Percentiles rank a stretch among this genome's conserved stretches.
These are phyloP conservation scores for Eutrema salsugineum DNA, from an alignment of 441 rosid species.

Conservation along the genomic window DNA sequence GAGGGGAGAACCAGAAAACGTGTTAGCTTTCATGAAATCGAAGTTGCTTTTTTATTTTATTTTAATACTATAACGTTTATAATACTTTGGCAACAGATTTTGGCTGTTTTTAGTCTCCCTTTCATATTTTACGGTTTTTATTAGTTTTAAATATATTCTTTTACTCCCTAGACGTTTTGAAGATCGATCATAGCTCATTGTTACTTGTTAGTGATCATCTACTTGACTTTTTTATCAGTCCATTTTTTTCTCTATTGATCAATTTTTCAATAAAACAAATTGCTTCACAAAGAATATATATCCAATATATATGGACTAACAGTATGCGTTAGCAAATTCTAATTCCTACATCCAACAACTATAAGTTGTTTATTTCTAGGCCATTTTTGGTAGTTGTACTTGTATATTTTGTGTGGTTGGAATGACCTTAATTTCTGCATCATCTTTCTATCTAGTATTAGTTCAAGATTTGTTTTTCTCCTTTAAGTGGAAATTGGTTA, in stretches of 20 bases:
- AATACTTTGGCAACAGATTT: slow-evolving; percentile 12
- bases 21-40: slow-evolving; percentile 16
- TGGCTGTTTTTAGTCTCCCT: slow-evolving; percentile 13
- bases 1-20: slow-evolving; percentile 15
- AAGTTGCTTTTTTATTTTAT: neutral
- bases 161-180: neutral
- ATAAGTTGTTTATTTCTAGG: neutral
- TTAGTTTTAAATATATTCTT: neutral
- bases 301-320: neutral
- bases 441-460: neutral
- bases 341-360: neutral
- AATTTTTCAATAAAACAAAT: no score
- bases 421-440: neutral
- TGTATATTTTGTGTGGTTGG: neutral
- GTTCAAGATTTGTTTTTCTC: neutral
- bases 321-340: neutral
- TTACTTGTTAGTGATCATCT: neutral
- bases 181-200: neutral
- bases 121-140: neutral
- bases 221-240: neutral
- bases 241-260: neutral
- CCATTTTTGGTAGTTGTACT: neutral
- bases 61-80: slow-evolving; percentile 7
- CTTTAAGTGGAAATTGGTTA: neutral
- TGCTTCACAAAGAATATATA: neutral